Evolutionary conservation across 768 basidiomycete genomes (phyloP).

Genomic region (Pholiota conissans): DNA sequence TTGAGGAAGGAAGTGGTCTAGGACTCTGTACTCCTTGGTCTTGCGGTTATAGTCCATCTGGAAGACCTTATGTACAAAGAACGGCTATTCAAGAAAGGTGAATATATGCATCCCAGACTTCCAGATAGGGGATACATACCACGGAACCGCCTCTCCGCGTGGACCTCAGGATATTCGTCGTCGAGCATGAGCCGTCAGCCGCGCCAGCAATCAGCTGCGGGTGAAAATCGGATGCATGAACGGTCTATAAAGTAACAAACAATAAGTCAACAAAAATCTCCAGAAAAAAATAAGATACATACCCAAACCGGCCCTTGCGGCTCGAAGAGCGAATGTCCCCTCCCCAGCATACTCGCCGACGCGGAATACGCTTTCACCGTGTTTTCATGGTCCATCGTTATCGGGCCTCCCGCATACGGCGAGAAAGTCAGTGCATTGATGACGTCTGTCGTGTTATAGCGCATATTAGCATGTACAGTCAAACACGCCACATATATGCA

Average conservation of each 20-base stretch:
- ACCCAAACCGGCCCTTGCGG: slow-evolving; percentile 87
- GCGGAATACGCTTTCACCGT: slow-evolving; percentile 74
- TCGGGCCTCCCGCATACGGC: slow-evolving; percentile 63
- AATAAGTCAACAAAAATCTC: background rate
- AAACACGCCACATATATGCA: no score
- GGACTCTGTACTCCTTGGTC: slow-evolving; percentile 76
- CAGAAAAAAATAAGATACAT: slow-evolving; percentile 19
- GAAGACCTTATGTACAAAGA: slow-evolving; percentile 77
- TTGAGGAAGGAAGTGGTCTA: slow-evolving; percentile 83
- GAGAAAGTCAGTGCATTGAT: slow-evolving; percentile 70
- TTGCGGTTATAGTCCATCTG: slow-evolving; percentile 86
- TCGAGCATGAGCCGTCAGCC: slow-evolving; percentile 80
- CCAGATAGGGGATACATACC: slow-evolving; percentile 39
- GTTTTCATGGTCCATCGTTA: slow-evolving; percentile 85
- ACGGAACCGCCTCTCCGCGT: slow-evolving; percentile 72
- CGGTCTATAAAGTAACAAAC: slow-evolving; percentile 46
- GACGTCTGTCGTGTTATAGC: slow-evolving; percentile 49
- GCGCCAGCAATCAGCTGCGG: slow-evolving; percentile 81
- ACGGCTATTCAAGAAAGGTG: slow-evolving; percentile 48
- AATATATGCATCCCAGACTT: background rate
- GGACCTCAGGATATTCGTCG: slow-evolving; percentile 68
- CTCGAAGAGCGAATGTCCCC: slow-evolving; percentile 71
- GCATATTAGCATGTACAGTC: background rate
- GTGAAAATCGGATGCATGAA: slow-evolving; percentile 82
- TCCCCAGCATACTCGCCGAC: slow-evolving; percentile 70